phyloP scores from a whole-genome alignment of 1,284 basidiomycete genomes.

The Trichosporon asahii region DNA sequence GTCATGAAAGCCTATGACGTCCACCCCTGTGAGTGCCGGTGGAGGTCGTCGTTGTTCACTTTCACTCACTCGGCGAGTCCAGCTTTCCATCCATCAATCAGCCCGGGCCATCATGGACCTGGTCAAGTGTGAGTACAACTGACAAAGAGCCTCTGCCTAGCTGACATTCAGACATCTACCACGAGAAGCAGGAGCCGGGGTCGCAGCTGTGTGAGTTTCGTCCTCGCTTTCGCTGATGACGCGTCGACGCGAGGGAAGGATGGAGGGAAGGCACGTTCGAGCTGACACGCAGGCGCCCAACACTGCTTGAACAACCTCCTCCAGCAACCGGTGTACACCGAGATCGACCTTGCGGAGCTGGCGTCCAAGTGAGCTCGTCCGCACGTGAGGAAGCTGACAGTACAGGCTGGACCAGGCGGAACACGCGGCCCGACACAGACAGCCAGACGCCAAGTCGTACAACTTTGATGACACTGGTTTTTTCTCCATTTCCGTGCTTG shows the following conservation, averaged over 20 bases:
- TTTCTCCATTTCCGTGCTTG: slow-evolving; percentile 60
- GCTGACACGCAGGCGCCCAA: slow-evolving; percentile 47
- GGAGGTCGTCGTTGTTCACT: slow-evolving; percentile 4
- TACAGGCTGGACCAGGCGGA: slow-evolving; percentile 54
- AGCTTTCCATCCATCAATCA: background rate
- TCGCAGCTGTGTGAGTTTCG: slow-evolving; percentile 50
- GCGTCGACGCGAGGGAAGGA: background rate
- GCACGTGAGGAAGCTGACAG: slow-evolving; percentile 26
- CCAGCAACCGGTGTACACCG: slow-evolving; percentile 60
- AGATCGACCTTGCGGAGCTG: slow-evolving; percentile 79
- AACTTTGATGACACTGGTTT: slow-evolving; percentile 94
- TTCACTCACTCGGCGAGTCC: too few relatives aligned
- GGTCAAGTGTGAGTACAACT: slow-evolving; percentile 14
- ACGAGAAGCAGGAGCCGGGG: slow-evolving; percentile 51
- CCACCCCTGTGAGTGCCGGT: background rate
- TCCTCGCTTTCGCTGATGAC: background rate
- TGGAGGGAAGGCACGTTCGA: background rate
- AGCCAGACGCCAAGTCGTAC: slow-evolving; percentile 56
- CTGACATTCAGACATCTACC: slow-evolving; percentile 42
- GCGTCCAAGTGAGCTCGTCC: slow-evolving; percentile 63
- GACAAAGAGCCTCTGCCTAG: background rate
- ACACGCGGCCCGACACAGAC: slow-evolving; percentile 42
- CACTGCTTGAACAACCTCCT: slow-evolving; percentile 55
- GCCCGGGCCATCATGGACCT: slow-evolving; percentile 17
- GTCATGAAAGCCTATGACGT: slow-evolving; percentile 1